phyloP scores from a whole-genome alignment of 2,329 filamentous ascomycete species.

The Shiraia bambusicola region DNA sequence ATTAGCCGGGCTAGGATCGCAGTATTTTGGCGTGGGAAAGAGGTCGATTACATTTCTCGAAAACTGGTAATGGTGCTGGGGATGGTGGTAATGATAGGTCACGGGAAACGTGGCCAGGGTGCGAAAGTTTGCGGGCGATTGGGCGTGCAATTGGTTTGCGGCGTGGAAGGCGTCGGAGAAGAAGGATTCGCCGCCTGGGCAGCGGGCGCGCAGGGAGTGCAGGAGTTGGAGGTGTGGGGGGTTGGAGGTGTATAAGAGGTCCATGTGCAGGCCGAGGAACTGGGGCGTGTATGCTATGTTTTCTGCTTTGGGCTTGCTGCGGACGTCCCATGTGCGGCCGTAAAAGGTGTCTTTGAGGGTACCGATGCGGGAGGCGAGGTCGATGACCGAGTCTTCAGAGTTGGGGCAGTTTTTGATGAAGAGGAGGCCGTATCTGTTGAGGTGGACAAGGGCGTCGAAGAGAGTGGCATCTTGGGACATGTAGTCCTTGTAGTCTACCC shows the following conservation, averaged over 20 bases:
- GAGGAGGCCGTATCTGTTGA: conserved; percentile 70
- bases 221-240: conserved; percentile 83
- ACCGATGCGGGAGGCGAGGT: conserved; percentile 72
- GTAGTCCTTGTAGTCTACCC: conserved; percentile 71
- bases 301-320: conserved; percentile 76
- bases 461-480: conserved; percentile 63
- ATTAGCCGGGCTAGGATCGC: conserved; percentile 27
- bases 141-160: conserved; percentile 46
- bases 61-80: conserved; percentile 61
- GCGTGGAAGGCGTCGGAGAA: conserved; percentile 77
- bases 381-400: conserved; percentile 63
- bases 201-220: conserved; percentile 82
- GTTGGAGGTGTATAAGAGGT: conserved; percentile 80
- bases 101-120: conserved; percentile 52
- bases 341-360: conserved; percentile 86
- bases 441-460: conserved; percentile 60
- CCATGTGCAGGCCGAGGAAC: conserved; percentile 87
- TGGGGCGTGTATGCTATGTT: conserved; percentile 87
- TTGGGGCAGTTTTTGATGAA: conserved; percentile 75
- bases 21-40: conserved; percentile 24
- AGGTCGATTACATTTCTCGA: conserved; percentile 59
- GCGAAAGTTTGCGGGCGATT: conserved; percentile 33
- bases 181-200: conserved; percentile 77
- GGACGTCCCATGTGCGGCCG: conserved; percentile 86
- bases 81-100: conserved; percentile 68